Conservation (phyloP, 441 rosid species). For the Omphalea diandra region DNA sequence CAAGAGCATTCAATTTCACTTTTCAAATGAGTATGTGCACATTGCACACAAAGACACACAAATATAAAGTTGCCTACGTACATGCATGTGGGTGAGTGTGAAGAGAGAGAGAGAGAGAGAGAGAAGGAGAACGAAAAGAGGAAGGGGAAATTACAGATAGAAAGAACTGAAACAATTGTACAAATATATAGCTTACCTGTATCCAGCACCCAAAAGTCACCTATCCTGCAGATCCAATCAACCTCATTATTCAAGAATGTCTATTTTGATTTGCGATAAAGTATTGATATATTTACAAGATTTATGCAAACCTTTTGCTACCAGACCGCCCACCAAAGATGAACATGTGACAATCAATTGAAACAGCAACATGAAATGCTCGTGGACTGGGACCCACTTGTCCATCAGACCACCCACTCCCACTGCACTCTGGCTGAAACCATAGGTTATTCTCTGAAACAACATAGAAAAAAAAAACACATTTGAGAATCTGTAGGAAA, state of each 20-base stretch:
- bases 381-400: constrained; percentile 87
- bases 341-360: constrained; percentile 95
- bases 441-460: constrained; percentile 75
- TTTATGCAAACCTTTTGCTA: constrained; percentile 55
- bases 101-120: neutral
- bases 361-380: constrained; percentile 92
- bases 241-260: constrained; percentile 17
- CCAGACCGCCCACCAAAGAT: constrained; percentile 91
- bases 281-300: neutral
- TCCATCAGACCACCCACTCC: constrained; percentile 79
- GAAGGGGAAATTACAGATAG: neutral
- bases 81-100: neutral
- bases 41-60: neutral
- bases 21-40: neutral
- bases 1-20: constrained; percentile 12
- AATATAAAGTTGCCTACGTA: neutral
- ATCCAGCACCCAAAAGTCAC: constrained; percentile 98
- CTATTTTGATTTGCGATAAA: constrained; percentile 6
- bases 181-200: constrained; percentile 59
- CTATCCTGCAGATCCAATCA: constrained; percentile 69
- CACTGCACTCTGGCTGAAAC: constrained; percentile 91
- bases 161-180: neutral
- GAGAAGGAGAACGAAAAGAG: neutral
- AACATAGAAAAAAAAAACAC: neutral
- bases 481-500: constrained; percentile 1